These are phyloP conservation scores for Suillus lakei DNA, from an alignment of 768 basidiomycete genomes.

Conservation along the genomic window DNA sequence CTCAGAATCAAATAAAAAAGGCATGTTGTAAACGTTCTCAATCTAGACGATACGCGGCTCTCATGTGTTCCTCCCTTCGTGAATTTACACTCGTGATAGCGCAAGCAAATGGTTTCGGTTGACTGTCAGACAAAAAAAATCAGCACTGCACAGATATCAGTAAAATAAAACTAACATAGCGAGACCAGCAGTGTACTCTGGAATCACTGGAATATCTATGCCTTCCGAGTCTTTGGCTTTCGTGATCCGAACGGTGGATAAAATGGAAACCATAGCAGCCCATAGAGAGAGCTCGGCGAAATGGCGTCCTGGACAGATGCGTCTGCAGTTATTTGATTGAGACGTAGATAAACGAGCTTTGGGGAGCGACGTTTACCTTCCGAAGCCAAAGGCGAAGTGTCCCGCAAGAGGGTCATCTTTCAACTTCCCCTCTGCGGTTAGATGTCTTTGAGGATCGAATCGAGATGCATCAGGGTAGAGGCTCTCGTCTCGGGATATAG, in stretches of 20 bases:
- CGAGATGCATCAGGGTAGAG: conserved; percentile 2
- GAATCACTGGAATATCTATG: conserved; percentile 3
- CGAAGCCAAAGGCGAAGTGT: neutral
- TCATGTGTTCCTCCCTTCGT: neutral
- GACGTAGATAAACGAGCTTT: neutral
- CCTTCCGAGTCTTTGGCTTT: conserved; percentile 10
- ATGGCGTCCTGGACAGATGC: conserved; percentile 13
- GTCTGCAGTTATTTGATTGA: neutral
- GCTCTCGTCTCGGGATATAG: neutral
- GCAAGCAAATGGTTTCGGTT: conserved; percentile 8
- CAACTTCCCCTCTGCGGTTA: neutral
- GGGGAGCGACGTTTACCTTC: neutral
- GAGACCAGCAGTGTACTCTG: conserved; percentile 4
- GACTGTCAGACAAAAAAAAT: neutral
- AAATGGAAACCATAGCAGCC: conserved; percentile 7
- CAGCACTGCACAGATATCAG: neutral
- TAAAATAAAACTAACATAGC: neutral
- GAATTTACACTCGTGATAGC: conserved; percentile 2
- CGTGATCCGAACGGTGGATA: conserved; percentile 13
- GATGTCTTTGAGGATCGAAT: conserved; percentile 1
- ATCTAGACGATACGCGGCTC: neutral
- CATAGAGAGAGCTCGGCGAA: conserved; percentile 8
- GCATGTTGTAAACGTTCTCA: neutral
- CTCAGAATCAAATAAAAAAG: neutral
- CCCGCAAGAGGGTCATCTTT: neutral